phyloP scores from a whole-genome alignment of 768 basidiomycete species.

The Lyophyllum atratum region DNA sequence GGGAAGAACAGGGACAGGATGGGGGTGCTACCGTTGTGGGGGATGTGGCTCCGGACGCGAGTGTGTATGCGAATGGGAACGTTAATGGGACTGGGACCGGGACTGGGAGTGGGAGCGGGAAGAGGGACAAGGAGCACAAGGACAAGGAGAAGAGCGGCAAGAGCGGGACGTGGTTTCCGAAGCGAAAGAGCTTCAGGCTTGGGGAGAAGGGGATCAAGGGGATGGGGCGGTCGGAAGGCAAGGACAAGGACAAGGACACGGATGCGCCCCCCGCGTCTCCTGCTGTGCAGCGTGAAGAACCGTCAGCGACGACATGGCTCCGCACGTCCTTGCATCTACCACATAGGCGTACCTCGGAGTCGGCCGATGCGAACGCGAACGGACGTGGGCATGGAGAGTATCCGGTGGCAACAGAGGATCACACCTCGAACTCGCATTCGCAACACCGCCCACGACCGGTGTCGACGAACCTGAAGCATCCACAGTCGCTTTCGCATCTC shows the following conservation, averaged over 20 bases:
- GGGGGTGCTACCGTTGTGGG: neutral
- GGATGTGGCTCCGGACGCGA: conserved; percentile 7
- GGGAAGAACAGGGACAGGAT: neutral
- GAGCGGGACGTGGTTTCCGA: conserved; percentile 45
- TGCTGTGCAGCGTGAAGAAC: neutral
- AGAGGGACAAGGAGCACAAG: conserved; percentile 30
- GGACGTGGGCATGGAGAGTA: neutral
- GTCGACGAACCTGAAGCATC: conserved; percentile 1
- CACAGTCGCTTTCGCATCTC: neutral
- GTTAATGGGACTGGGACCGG: conserved; percentile 12
- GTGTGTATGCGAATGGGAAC: conserved; percentile 5
- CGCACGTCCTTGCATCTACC: conserved; percentile 12
- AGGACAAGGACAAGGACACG: too few species aligned
- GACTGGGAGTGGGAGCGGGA: neutral
- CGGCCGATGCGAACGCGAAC: neutral
- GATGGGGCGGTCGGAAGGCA: conserved; percentile 13
- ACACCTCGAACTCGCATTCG: neutral
- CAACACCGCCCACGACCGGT: conserved; percentile 1
- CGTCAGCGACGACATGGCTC: neutral
- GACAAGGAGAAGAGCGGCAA: conserved; percentile 36
- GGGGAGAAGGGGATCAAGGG: conserved; percentile 29
- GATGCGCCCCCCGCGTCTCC: conserved; percentile 11
- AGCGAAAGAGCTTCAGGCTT: conserved; percentile 49
- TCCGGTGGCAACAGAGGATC: neutral
- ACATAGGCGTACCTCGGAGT: conserved; percentile 11